phyloP scores from a whole-genome alignment of 352 stramenopile genomes.

The Globisporangium viniferum region DNA sequence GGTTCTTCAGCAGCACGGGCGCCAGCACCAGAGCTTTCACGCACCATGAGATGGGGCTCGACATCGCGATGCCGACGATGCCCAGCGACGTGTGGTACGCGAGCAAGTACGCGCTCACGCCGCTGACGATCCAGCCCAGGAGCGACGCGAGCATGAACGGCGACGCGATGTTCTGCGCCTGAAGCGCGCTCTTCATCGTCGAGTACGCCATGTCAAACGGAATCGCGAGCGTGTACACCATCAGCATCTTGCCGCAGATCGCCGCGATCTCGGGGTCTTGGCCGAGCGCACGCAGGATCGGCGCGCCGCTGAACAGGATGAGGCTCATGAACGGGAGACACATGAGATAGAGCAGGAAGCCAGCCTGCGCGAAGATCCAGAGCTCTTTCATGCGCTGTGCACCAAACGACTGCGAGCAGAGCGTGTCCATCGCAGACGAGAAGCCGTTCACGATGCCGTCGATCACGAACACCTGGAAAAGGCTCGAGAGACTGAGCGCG shows the following conservation, averaged over 20 bases:
- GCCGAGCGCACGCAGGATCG: constrained; percentile 27
- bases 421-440: constrained; percentile 29
- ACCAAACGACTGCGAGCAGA: constrained; percentile 38
- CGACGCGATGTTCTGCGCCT: constrained; percentile 34
- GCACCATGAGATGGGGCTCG: constrained; percentile 21
- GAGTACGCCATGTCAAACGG: constrained; percentile 28
- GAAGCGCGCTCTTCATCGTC: constrained; percentile 27
- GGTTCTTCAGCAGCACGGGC: constrained; percentile 22
- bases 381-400: constrained; percentile 30
- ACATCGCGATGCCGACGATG: constrained; percentile 33
- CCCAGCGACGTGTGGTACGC: constrained; percentile 35
- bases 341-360: constrained; percentile 20
- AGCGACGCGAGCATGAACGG: constrained; percentile 31
- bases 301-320: constrained; percentile 20
- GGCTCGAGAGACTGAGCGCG: constrained; percentile 16
- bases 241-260: constrained; percentile 24
- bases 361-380: constrained; percentile 42
- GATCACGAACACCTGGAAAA: constrained; percentile 22
- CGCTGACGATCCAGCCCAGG: constrained; percentile 19
- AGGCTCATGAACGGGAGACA: constrained; percentile 13
- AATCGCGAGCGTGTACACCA: constrained; percentile 16
- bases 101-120: constrained; percentile 29
- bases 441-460: constrained; percentile 25
- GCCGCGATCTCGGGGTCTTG: constrained; percentile 30
- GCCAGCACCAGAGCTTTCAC: constrained; percentile 27